These are phyloP conservation scores for Colletotrichum viniferum DNA, from an alignment of 2,329 filamentous ascomycete species.

Conservation along the genomic window DNA sequence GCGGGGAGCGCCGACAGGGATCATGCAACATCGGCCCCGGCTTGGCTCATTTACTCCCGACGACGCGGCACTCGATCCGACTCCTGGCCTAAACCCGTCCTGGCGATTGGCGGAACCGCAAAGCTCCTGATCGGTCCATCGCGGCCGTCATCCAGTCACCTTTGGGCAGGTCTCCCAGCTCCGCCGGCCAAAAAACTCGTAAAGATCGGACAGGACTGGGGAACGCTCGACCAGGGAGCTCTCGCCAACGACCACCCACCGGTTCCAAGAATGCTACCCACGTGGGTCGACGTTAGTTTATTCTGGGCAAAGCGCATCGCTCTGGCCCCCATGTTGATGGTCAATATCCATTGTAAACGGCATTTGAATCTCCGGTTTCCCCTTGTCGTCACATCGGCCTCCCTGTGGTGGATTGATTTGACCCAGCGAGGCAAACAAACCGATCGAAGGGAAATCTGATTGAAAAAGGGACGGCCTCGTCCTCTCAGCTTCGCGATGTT, in stretches of 20 bases:
- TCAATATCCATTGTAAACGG: background rate
- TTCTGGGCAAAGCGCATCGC: slow-evolving; percentile 1
- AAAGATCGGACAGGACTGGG: background rate
- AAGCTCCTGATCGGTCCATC: background rate
- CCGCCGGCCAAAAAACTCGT: background rate
- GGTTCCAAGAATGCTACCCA: background rate
- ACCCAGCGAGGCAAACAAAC: background rate
- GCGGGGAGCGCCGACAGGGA: slow-evolving; percentile 9
- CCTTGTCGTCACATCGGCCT: background rate
- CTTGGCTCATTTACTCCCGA: slow-evolving; percentile 13
- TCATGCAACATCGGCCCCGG: slow-evolving; percentile 11
- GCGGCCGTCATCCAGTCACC: background rate
- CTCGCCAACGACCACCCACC: background rate
- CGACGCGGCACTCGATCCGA: slow-evolving; percentile 9
- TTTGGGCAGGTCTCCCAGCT: background rate
- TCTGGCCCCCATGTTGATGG: background rate
- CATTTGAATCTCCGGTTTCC: slow-evolving; percentile 9
- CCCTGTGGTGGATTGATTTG: background rate
- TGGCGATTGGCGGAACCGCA: slow-evolving; percentile 6
- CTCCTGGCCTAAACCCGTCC: slow-evolving; percentile 2
- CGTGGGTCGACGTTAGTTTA: background rate
- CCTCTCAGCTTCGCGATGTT: background rate
- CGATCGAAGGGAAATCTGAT: background rate
- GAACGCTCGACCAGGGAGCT: background rate
- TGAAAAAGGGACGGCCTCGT: background rate